phyloP scores from a whole-genome alignment of 768 basidiomycete species.

The Boletus vinaceobasis region DNA sequence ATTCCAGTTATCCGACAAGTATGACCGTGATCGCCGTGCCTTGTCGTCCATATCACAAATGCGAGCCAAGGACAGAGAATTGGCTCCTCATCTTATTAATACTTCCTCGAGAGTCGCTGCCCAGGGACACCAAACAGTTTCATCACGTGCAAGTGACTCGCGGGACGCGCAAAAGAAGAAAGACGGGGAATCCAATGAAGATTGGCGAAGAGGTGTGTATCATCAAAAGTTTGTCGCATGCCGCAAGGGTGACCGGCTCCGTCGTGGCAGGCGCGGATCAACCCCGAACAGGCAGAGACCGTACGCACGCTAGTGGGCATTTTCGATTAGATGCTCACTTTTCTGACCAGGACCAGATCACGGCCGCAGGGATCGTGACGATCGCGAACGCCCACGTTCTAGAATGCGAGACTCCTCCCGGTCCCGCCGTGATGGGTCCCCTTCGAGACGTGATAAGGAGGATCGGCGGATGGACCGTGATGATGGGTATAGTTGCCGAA shows the following conservation, averaged over 20 bases:
- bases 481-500: constrained; percentile 23
- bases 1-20: constrained; percentile 77
- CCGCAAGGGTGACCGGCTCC: not conserved
- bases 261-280: constrained; percentile 43
- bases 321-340: constrained; percentile 1
- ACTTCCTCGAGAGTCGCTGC: constrained; percentile 40
- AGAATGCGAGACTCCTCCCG: constrained; percentile 61
- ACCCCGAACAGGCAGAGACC: constrained; percentile 52
- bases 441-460: constrained; percentile 46
- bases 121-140: constrained; percentile 30
- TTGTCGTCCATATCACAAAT: constrained; percentile 45
- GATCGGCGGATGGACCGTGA: constrained; percentile 37
- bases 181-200: constrained; percentile 70
- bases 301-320: constrained; percentile 37
- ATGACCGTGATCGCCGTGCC: constrained; percentile 71
- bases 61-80: constrained; percentile 66
- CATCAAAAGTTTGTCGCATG: not conserved
- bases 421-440: constrained; percentile 55
- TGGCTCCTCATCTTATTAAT: constrained; percentile 54
- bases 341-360: constrained; percentile 46
- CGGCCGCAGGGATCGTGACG: constrained; percentile 53
- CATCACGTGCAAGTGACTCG: constrained; percentile 53
- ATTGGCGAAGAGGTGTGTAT: constrained; percentile 78
- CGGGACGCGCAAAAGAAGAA: constrained; percentile 65
- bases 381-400: constrained; percentile 66